Evolutionary conservation across 768 basidiomycete species (phyloP), one percentile per base, ranked within the genome.

Genomic region (Cystobasidium ongulense): DNA sequence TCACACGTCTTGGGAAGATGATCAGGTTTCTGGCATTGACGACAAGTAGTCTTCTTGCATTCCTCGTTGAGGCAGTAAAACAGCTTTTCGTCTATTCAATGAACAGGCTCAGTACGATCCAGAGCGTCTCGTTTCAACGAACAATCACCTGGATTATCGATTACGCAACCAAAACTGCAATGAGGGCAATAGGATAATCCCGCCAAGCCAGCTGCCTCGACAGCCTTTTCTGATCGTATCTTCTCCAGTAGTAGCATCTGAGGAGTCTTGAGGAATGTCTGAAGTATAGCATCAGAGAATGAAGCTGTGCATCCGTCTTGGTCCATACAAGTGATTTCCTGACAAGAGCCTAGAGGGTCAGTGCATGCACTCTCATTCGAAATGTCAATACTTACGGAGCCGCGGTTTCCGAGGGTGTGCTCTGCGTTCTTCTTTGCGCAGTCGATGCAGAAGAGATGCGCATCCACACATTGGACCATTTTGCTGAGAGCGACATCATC

Each of bases 1-100:
- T 78, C 78, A 75, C 82, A 83, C 0, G 79, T 81, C 71, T 78
- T 81, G 0, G 82, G 82, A 4, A 83, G 75, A 67, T 83, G 82
- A 65, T 81, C 80, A 73, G 80, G 59, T 76, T 79, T 78, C 70
- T 78, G 72, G 75, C 77, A 79, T 43, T 67, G 23, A 29, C 76
- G 53, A 33, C 78, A 79, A 17, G 63, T 67, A 23, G 75, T 68
- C 27, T 72, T 53, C 1, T 23, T 15, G 72, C 77, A 79, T 2
- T 77, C 78, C 1, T 76, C 71, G 0, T 74, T 68, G 61, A 74
- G 70, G 53, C 78, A 78, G 13, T 46, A 36, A 54, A 78, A 76
- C 21, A 78, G 71, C 8, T 67, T 62, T 64, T 78, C 77, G 18
- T 77, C 38, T 25, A 67, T 64, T 36, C 75, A 68, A n/a, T 78